Base-by-base conservation (phyloP, 2,329 filamentous ascomycete species). In the Ascochyta rabiei region DNA sequence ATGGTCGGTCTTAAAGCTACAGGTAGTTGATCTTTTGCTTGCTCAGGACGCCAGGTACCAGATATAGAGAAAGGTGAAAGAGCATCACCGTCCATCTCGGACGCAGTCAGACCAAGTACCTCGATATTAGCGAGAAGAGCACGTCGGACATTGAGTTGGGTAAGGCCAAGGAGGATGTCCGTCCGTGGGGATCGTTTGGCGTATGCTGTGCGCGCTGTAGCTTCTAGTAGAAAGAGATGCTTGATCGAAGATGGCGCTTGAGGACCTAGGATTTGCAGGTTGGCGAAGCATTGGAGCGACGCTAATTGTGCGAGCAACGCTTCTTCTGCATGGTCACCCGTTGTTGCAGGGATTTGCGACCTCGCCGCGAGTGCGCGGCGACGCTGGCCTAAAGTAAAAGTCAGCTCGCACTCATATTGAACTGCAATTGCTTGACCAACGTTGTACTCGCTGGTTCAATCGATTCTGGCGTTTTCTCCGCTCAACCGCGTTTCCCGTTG, bases 1-100 rank as follows among this genome's bases (percentile, higher is more conserved):
- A 67, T 42, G 1, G 82, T 85, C 13, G 83, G 83, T 37, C 72
- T 78, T 73, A 82, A 81, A 5, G 28, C 28, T 6, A 19, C 44
- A 7, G 51, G 51, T n/a, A 54, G 10, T 4, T 10, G 12, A 9
- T 28, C 6, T 19, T 48, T 19, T 2, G 33, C 10, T 30, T 30
- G 15, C 6, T 26, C 12, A 15, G 28, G n/a, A 9, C 39, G 30
- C 15, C 38, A 41, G 3, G 44, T 38, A 16, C 34, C 21, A 2
- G 43, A 31, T 12, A 40, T 40, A 1, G 44, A 44, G 30, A 54
- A 54, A 3, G 51, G 44, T 4, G 44, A 48, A 2, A 48, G 23
- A 2, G 44, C 51, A 19, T 54, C 51, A 18, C 48, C 44, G 28
- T 48, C 30, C 51, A 54, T 48, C n/a, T 54, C 44, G 10, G 24